phyloP scores from a whole-genome alignment of 148 eudicot species.

The Rhododendron henanense region DNA sequence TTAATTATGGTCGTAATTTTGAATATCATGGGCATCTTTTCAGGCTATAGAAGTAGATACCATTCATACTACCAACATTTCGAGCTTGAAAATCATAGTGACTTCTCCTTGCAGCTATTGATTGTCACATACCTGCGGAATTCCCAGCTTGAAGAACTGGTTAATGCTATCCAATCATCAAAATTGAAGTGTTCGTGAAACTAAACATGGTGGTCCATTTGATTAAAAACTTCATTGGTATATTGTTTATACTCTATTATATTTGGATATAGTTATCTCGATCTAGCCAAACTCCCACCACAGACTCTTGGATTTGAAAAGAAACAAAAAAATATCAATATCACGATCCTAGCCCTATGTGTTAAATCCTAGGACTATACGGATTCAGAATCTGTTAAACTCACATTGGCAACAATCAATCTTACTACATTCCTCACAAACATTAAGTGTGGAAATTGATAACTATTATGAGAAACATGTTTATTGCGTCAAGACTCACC shows the following conservation, averaged over 20 bases:
- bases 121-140: not conserved
- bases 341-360: not conserved
- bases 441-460: not conserved
- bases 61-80: not conserved
- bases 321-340: not conserved
- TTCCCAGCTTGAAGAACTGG: not conserved
- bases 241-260: not conserved
- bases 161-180: not conserved
- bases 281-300: not conserved
- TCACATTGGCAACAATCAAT: not conserved
- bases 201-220: not conserved
- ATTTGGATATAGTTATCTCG: not conserved
- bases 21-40: not conserved
- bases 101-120: not conserved
- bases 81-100: not conserved
- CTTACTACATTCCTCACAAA: not conserved
- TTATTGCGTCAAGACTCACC: conserved; percentile 22
- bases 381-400: not conserved
- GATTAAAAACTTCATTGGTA: not conserved
- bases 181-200: not conserved
- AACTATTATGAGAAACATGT: not conserved
- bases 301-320: not conserved
- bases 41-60: not conserved
- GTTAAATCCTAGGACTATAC: not conserved
- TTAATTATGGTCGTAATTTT: not conserved